Evolutionary conservation across 2,329 filamentous ascomycete genomes (phyloP), one percentile per base, ranked within the genome.

Genomic region (Aspergillus sp.): DNA sequence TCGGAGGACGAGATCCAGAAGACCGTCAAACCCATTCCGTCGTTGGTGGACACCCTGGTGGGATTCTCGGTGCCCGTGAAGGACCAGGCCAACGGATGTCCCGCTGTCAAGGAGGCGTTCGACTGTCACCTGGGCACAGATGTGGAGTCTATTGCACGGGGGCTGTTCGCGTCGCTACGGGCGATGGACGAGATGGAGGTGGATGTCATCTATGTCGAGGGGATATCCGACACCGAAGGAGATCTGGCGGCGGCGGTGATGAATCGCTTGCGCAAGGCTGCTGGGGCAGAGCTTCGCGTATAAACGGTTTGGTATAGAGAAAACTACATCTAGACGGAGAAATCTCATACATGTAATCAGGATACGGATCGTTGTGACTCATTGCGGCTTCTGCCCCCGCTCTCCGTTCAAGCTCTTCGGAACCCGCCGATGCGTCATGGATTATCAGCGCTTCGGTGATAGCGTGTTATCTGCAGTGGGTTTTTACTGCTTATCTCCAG

Each of bases 151-250:
- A 91, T 99, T 61, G 93, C 94, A 1, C 84, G 92, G 61, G 89
- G 89, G 0, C 77, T 99, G 13, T 99, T 99, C 69, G 89, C 90
- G 11, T 89, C 90, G 1, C 76, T 99, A 49, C 81, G 94, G 49
- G 89, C 92, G 60, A 80, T 99, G 57, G 94, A 99, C 69, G 83
- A 86, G 63, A 79, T 84, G 56, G 82, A 85, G 26, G 90, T 90
- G 3, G 86, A 94, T 66, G 79, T 88, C 17, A 96, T 99, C 48
- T 89, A 92, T 61, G 90, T 97, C 10, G 94, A 99, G 69, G 93
- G 93, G 2, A 88, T 96, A 52, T 72, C 77, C 17, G 88, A 89
- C 49, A 61, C 67, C 54, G 84, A 87, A 53, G 85, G 88, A 30
- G 89, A 94, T 67, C 86, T 94, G 61, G 90, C 91, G 17, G 89